phyloP scores from a whole-genome alignment of 768 basidiomycete species.

The Pleurotus pulmonarius region DNA sequence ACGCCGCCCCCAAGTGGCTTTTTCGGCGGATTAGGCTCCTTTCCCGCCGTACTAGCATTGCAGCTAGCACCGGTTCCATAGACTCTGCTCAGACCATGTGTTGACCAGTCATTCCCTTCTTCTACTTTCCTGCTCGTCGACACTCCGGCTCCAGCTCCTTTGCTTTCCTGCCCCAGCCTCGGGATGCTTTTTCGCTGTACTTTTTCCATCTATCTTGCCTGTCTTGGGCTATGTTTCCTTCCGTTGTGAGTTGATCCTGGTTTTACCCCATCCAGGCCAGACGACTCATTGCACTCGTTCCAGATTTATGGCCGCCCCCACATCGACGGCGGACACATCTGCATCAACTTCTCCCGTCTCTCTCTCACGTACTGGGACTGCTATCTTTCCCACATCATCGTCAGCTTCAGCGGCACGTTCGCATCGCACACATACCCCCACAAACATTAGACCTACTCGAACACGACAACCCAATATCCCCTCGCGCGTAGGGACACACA shows the following conservation, averaged over 20 bases:
- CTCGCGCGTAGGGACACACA: conserved; percentile 6
- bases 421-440: neutral
- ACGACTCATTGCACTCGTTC: neutral
- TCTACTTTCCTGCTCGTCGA: neutral
- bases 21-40: no score
- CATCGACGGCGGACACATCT: conserved; percentile 6
- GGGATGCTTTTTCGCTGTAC: conserved; percentile 1
- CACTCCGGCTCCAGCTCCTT: neutral
- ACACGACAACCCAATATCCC: neutral
- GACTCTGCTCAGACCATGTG: conserved; percentile 3
- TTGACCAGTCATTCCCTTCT: neutral
- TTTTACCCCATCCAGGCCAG: neutral
- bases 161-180: neutral
- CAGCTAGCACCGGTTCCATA: conserved; percentile 1
- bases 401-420: conserved; percentile 4
- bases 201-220: neutral
- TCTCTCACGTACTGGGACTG: neutral
- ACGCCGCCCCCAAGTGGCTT: neutral
- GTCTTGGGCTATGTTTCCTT: conserved; percentile 8
- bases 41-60: neutral
- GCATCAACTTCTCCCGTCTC: conserved; percentile 3
- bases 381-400: conserved; percentile 6
- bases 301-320: conserved; percentile 13
- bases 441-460: neutral
- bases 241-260: conserved; percentile 3